phyloP scores from a whole-genome alignment of 352 stramenopile genomes.

The Phytophthora sojae region DNA sequence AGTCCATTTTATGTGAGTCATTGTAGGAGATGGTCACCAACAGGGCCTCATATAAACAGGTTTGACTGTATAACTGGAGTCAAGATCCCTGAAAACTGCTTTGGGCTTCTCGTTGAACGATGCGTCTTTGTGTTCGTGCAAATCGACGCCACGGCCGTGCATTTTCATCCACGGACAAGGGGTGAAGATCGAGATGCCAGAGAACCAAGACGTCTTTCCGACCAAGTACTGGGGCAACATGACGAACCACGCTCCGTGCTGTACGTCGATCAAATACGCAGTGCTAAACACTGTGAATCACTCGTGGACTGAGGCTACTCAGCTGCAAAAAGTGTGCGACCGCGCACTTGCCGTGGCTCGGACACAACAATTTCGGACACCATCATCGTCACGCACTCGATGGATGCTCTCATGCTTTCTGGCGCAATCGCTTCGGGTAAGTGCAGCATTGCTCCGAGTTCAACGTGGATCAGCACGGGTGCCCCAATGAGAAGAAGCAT shows the following conservation, averaged over 20 bases:
- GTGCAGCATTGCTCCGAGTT: slow-evolving; percentile 11
- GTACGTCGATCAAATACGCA: slow-evolving; percentile 28
- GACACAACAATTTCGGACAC: slow-evolving; percentile 25
- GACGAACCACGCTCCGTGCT: slow-evolving; percentile 34
- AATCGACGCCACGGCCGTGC: slow-evolving; percentile 16
- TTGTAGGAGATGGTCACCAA: no score
- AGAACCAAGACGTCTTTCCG: slow-evolving; percentile 21
- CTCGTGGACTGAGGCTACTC: slow-evolving; percentile 29
- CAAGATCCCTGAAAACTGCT: no score
- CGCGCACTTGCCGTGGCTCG: slow-evolving; percentile 8
- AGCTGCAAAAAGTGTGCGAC: slow-evolving; percentile 33
- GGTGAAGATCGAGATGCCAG: slow-evolving; percentile 7
- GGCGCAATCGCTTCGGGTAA: slow-evolving; percentile 1
- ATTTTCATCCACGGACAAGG: slow-evolving; percentile 40
- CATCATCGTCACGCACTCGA: slow-evolving; percentile 46
- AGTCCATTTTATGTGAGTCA: no score
- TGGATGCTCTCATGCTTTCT: slow-evolving; percentile 33
- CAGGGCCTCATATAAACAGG: no score
- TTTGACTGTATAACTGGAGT: no score
- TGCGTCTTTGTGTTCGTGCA: slow-evolving; percentile 5
- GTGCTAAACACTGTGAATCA: slow-evolving; percentile 38
- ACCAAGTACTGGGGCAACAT: slow-evolving; percentile 38
- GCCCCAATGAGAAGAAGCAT: slow-evolving; percentile 43
- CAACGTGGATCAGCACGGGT: slow-evolving; percentile 36
- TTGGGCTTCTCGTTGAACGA: no score